Conservation (phyloP, 139 green algal genomes). For the Chlorella sp. region DNA sequence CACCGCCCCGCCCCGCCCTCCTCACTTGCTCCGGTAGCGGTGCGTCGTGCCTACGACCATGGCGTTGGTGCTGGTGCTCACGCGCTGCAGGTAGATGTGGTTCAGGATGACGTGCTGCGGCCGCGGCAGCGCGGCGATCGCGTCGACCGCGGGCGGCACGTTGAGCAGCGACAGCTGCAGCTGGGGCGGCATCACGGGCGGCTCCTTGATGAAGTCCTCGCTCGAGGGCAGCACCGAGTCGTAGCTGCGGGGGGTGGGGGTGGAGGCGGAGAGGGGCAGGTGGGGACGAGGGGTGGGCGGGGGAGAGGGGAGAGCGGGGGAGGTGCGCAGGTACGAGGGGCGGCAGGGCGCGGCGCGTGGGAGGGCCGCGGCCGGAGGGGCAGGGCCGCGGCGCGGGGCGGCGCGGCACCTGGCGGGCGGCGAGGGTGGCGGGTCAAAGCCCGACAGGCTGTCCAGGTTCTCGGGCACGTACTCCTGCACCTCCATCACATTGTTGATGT, state of each 20-base stretch:
- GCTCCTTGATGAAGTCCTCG: constrained; percentile 98
- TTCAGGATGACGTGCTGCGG: constrained; percentile 99
- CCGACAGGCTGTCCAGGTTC: constrained; percentile 88
- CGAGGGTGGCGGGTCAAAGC: constrained; percentile 93
- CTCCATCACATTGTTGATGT: constrained; percentile 99
- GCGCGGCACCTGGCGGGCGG: constrained; percentile 56
- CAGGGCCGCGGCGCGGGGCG: no score
- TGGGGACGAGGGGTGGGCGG: background rate
- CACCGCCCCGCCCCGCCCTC: no score
- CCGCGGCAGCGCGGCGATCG: constrained; percentile 82
- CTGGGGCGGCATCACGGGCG: constrained; percentile 89
- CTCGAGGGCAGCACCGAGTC: constrained; percentile 57
- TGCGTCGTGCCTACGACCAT: constrained; percentile 90
- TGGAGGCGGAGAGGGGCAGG: background rate
- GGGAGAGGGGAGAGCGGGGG: background rate
- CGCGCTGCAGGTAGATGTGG: constrained; percentile 89
- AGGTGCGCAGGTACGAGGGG: no score
- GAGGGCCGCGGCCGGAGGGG: no score
- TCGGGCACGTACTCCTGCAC: constrained; percentile 96
- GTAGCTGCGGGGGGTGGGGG: constrained; percentile 72
- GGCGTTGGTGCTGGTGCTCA: constrained; percentile 40
- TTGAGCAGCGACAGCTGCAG: constrained; percentile 98
- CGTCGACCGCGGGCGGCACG: constrained; percentile 79
- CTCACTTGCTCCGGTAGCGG: constrained; percentile 88
- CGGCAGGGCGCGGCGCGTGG: no score